Evolutionary conservation across 768 basidiomycete genomes (phyloP).

Genomic region (Rhodotorula kratochvilovae): DNA sequence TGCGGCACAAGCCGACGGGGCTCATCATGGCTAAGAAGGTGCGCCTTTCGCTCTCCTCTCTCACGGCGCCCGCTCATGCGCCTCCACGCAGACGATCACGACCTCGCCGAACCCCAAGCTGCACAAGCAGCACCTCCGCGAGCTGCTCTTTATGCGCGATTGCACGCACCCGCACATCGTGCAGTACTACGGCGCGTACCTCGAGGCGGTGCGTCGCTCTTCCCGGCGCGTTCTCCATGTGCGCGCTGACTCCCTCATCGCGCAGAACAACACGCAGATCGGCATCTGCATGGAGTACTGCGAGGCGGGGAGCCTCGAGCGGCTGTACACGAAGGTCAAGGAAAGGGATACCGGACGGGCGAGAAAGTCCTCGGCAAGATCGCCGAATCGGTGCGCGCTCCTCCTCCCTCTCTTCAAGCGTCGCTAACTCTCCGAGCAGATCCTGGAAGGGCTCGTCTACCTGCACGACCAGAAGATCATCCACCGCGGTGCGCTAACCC

Average conservation of each 20-base stretch:
- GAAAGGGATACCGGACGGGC: constrained; percentile 71
- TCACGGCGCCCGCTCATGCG: too few species aligned
- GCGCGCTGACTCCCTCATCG: constrained; percentile 52
- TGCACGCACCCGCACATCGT: constrained; percentile 83
- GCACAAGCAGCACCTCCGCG: constrained; percentile 76
- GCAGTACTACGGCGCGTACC: constrained; percentile 79
- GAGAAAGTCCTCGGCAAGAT: constrained; percentile 86
- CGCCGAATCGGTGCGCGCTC: constrained; percentile 75
- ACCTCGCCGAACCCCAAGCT: constrained; percentile 77
- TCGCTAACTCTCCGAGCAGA: constrained; percentile 50
- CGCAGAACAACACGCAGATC: constrained; percentile 64
- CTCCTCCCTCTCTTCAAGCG: background rate
- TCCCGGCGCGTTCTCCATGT: constrained; percentile 41
- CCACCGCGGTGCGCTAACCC: constrained; percentile 59
- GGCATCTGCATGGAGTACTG: constrained; percentile 90
- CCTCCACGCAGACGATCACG: constrained; percentile 60
- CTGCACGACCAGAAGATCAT: constrained; percentile 87
- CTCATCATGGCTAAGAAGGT: constrained; percentile 84
- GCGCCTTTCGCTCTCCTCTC: constrained; percentile 18
- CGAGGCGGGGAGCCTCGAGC: constrained; percentile 84
- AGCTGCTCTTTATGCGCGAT: constrained; percentile 80
- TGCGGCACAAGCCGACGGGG: constrained; percentile 72
- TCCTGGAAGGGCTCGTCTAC: constrained; percentile 87
- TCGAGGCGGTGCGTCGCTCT: constrained; percentile 42
- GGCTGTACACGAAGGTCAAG: constrained; percentile 77